Conservation (phyloP, 257 asterid species). For the Orobanche coerulescens region DNA sequence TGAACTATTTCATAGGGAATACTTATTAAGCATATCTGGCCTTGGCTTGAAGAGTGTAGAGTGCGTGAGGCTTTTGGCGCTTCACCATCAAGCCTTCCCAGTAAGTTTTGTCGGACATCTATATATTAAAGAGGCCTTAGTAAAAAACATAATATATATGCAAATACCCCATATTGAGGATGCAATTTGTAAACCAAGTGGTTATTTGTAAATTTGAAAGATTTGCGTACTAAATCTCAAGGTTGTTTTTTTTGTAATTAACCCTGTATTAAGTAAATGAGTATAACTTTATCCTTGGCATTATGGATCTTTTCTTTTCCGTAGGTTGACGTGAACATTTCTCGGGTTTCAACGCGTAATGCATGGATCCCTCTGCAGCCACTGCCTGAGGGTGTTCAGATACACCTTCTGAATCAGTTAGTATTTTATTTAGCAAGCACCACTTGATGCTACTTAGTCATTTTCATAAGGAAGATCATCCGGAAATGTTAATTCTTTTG, state of each 20-base stretch:
- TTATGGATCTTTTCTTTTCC: not conserved
- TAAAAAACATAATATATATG: not conserved
- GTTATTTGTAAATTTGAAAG: too few species aligned
- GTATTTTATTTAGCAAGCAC: not conserved
- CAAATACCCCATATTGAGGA: not conserved
- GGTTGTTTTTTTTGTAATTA: not conserved
- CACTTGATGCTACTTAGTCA: not conserved
- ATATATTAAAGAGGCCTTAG: not conserved
- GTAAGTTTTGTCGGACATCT: conserved; percentile 28
- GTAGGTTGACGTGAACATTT: conserved; percentile 65
- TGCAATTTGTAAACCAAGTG: not conserved
- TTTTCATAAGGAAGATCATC: not conserved
- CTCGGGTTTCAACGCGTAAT: conserved; percentile 47
- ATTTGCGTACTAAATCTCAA: too few species aligned
- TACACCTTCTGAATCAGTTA: conserved; percentile 48
- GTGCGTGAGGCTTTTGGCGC: conserved; percentile 61
- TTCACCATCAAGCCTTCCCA: conserved; percentile 52
- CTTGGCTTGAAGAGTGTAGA: conserved; percentile 66
- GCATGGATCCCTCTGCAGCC: conserved; percentile 70
- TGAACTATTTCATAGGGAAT: conserved; percentile 35
- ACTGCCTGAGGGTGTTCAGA: conserved; percentile 36
- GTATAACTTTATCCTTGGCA: not conserved
- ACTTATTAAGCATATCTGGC: conserved; percentile 45
- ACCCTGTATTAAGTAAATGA: not conserved
- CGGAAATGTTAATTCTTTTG: not conserved